Base-by-base conservation (phyloP, 163 green algal species). In the Coccomyxa subellipsoidea region DNA sequence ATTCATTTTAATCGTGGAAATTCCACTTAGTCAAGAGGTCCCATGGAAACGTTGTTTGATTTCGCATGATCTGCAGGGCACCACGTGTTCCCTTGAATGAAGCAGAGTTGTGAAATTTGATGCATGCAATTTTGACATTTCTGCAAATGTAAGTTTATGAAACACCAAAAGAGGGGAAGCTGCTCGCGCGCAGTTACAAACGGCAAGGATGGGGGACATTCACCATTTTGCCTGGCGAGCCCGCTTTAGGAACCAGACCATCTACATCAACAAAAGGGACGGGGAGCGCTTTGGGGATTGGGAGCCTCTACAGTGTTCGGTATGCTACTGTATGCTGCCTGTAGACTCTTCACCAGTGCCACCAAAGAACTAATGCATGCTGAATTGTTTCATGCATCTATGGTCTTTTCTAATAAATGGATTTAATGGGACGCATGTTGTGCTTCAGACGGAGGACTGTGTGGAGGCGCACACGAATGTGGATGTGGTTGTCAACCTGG, bases 391-490 rank as follows among this genome's bases (percentile, higher is more conserved):
- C n/a, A n/a, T n/a, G n/a, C n/a, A n/a, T n/a, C n/a, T n/a, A n/a
- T n/a, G n/a, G n/a, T n/a, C n/a, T n/a, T n/a, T n/a, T n/a, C n/a
- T n/a, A n/a, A n/a, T n/a, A n/a, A n/a, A n/a, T n/a, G n/a, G n/a
- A n/a, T n/a, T n/a, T n/a, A n/a, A n/a, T n/a, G n/a, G n/a, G n/a
- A n/a, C n/a, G n/a, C n/a, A n/a, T n/a, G n/a, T n/a, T n/a, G n/a
- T n/a, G n/a, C n/a, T n/a, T n/a, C 85, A 96, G 81, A 94, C 91
- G 2, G 93, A 98, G 86, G 94, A 96, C 75, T 98, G 94, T 78
- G 91, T 96, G 54, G 94, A 98, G 82, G 93, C 94, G 7, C 91
- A 96, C 85, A 97, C 94, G 7, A 90, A 93, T n/a, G 92, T 97
- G 78, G 94, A 98, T 82, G 87, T 98, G 31, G 80, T 92, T 0